Evolutionary conservation across 768 basidiomycete species (phyloP).

Genomic region (Kwoniella botswanensis): DNA sequence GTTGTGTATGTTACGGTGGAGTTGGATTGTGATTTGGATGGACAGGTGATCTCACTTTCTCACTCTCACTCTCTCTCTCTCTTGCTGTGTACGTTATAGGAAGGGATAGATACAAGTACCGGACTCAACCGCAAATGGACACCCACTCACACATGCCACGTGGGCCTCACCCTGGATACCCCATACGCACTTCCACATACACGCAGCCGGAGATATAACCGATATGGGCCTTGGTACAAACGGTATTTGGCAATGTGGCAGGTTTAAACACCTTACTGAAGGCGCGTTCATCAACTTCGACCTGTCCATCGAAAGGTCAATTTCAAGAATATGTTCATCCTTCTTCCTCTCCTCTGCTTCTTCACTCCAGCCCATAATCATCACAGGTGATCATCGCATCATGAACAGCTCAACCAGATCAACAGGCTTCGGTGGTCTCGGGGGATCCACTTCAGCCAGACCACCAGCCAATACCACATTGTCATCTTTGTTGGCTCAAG

Average conservation of each 20-base stretch:
- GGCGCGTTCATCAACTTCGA: slow-evolving; percentile 1
- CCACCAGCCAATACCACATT: slow-evolving; percentile 35
- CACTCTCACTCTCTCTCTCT: background rate
- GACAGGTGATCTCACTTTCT: slow-evolving; percentile 5
- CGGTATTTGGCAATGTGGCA: background rate
- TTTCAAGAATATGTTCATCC: background rate
- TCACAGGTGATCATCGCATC: background rate
- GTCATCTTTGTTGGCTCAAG: slow-evolving; percentile 44
- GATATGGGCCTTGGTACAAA: background rate
- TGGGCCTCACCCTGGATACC: background rate
- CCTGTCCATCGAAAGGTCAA: background rate
- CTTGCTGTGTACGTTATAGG: background rate
- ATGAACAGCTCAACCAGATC: slow-evolving; percentile 32
- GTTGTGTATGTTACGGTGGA: background rate
- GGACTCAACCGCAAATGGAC: slow-evolving; percentile 5
- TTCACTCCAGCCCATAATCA: background rate
- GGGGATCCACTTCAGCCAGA: slow-evolving; percentile 24
- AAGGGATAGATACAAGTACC: background rate
- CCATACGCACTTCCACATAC: background rate
- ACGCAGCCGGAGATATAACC: slow-evolving; percentile 1
- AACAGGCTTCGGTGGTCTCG: slow-evolving; percentile 7
- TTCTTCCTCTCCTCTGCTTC: background rate
- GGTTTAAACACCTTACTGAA: background rate
- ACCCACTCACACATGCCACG: background rate
- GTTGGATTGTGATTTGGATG: background rate